These are phyloP conservation scores for Lactarius hengduanensis DNA, from an alignment of 768 basidiomycete genomes.

Conservation along the genomic window DNA sequence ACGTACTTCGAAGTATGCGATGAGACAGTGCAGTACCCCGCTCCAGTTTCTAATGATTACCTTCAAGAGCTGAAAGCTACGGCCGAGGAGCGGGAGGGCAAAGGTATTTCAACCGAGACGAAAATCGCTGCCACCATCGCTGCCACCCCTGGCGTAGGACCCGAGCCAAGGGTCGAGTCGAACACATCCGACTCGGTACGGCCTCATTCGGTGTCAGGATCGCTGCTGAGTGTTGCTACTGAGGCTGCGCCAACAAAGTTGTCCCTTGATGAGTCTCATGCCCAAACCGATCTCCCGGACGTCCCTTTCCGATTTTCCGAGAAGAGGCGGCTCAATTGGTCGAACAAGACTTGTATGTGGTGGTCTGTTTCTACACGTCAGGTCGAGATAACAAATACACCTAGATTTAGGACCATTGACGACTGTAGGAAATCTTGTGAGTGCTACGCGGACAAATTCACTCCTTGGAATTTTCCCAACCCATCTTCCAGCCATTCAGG, in stretches of 20 bases:
- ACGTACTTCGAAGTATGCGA: neutral
- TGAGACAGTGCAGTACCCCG: conserved; percentile 51
- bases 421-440: conserved; percentile 90
- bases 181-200: conserved; percentile 27
- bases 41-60: conserved; percentile 63
- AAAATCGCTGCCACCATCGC: conserved; percentile 12
- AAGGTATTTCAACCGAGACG: conserved; percentile 20
- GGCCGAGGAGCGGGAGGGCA: conserved; percentile 2
- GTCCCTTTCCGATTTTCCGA: conserved; percentile 69
- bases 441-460: conserved; percentile 30
- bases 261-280: conserved; percentile 30
- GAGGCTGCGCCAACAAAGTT: conserved; percentile 25
- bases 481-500: conserved; percentile 75
- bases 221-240: conserved; percentile 6
- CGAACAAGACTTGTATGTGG: conserved; percentile 75
- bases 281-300: conserved; percentile 60
- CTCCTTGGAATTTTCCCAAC: neutral
- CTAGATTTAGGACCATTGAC: conserved; percentile 78
- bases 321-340: conserved; percentile 86
- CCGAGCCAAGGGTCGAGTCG: neutral
- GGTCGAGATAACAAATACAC: conserved; percentile 31
- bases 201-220: conserved; percentile 25
- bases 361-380: conserved; percentile 25
- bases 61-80: conserved; percentile 47
- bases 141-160: conserved; percentile 17